These are phyloP conservation scores for Nakaseomyces glabratus DNA, from an alignment of 1,139 yeast species.

Conservation along the genomic window DNA sequence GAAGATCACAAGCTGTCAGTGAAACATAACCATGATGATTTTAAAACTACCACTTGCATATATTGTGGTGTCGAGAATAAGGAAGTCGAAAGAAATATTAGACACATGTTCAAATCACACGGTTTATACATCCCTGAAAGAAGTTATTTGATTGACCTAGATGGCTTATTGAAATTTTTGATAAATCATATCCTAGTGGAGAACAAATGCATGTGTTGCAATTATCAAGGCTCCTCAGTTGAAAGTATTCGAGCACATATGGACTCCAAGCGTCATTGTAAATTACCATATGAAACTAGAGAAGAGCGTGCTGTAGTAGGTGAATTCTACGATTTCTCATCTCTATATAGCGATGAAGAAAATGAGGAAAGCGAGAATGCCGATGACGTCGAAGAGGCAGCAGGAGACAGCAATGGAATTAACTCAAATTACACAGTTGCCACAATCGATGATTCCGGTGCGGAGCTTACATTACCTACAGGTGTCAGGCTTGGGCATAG, in stretches of 20 bases:
- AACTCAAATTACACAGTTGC: constrained; percentile 33
- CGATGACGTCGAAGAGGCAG: constrained; percentile 36
- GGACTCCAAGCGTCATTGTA: constrained; percentile 76
- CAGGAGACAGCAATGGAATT: constrained; percentile 31
- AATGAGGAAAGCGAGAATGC: constrained; percentile 19
- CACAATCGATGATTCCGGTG: constrained; percentile 42
- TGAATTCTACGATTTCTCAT: constrained; percentile 77
- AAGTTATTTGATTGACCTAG: constrained; percentile 54
- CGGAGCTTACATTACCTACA: constrained; percentile 54
- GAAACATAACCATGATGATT: constrained; percentile 4
- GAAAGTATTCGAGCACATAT: constrained; percentile 91
- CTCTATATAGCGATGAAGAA: constrained; percentile 40
- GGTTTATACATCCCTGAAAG: constrained; percentile 85
- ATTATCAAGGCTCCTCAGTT: constrained; percentile 70
- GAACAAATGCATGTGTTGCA: constrained; percentile 74
- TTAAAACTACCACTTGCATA: constrained; percentile 29
- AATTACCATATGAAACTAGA: constrained; percentile 77
- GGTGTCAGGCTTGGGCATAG: constrained; percentile 61
- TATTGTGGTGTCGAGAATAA: constrained; percentile 36
- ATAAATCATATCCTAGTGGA: constrained; percentile 83
- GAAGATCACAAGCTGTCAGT: constrained; percentile 10
- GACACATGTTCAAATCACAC: constrained; percentile 68
- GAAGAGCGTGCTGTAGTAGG: constrained; percentile 75
- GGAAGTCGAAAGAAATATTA: constrained; percentile 53
- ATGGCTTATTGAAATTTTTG: constrained; percentile 64